Conservation (phyloP, 257 asterid genomes). For the Fraxinus quadrangulata region DNA sequence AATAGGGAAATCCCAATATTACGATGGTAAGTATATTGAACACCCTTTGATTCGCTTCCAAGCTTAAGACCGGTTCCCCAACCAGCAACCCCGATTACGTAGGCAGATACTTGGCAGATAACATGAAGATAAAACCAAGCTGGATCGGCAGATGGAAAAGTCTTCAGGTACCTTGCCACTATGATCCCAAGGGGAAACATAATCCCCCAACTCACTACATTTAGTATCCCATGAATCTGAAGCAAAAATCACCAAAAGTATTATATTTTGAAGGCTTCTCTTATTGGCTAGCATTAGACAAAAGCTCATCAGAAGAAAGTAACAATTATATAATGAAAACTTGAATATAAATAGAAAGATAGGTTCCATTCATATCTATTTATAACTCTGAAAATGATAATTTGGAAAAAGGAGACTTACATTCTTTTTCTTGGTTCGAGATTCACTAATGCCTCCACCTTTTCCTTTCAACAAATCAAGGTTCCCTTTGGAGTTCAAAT, state of each 20-base stretch:
- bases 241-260: too few relatives aligned
- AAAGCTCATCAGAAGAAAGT: too few relatives aligned
- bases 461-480: constrained; percentile 57
- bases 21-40: constrained; percentile 52
- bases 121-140: constrained; percentile 81
- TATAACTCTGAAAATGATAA: too few relatives aligned
- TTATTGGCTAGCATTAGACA: too few relatives aligned
- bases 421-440: constrained; percentile 53
- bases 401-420: constrained; percentile 39
- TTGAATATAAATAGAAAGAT: too few relatives aligned
- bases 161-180: constrained; percentile 54
- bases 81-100: constrained; percentile 77
- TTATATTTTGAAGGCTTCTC: too few relatives aligned
- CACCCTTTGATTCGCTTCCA: constrained; percentile 61
- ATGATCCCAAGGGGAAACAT: too few relatives aligned
- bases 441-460: constrained; percentile 39
- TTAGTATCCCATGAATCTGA: too few relatives aligned
- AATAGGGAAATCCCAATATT: constrained; percentile 77
- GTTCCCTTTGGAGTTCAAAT: constrained; percentile 46
- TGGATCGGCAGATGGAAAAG: constrained; percentile 72
- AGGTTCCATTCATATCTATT: too few relatives aligned
- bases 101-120: constrained; percentile 69
- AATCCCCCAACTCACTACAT: too few relatives aligned
- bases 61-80: constrained; percentile 85
- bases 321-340: too few relatives aligned